Conservation (phyloP, 2,329 filamentous ascomycete species). For the Colletotrichum sp. region DNA sequence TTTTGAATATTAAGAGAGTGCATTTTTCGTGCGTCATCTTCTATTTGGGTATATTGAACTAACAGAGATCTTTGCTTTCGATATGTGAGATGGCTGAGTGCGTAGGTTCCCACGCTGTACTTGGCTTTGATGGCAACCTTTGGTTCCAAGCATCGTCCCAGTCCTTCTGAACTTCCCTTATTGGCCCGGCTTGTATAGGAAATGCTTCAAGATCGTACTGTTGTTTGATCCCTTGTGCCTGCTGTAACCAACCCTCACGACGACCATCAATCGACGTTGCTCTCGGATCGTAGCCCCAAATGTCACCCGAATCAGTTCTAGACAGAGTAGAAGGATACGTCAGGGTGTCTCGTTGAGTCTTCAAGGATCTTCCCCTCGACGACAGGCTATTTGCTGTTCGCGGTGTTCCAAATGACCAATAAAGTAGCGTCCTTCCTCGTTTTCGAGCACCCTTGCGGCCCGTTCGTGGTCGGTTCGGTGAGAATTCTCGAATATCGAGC, state of each 20-base stretch:
- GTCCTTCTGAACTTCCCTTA: too few species aligned
- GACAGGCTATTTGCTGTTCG: neutral
- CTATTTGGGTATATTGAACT: too few species aligned
- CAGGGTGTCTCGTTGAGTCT: neutral
- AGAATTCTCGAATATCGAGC: neutral
- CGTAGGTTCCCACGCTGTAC: too few species aligned
- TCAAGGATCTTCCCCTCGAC: neutral
- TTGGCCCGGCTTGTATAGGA: too few species aligned
- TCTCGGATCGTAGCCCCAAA: neutral
- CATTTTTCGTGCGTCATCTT: too few species aligned
- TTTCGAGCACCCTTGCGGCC: neutral
- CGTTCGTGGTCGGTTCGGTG: neutral
- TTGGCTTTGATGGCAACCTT: too few species aligned
- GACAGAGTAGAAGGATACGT: neutral
- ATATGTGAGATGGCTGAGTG: too few species aligned
- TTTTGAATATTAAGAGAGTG: too few species aligned
- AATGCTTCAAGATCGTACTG: neutral
- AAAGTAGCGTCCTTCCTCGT: neutral
- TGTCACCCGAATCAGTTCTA: neutral
- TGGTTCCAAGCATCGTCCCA: too few species aligned
- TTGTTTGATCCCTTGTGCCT: too few species aligned
- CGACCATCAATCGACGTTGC: neutral
- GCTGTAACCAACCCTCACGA: neutral
- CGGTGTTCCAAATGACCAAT: neutral
- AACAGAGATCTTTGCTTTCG: too few species aligned